Evolutionary conservation across 1,139 yeast genomes (phyloP), one percentile per base, ranked within the genome.

Genomic region (Magnusiomyces magnusii): DNA sequence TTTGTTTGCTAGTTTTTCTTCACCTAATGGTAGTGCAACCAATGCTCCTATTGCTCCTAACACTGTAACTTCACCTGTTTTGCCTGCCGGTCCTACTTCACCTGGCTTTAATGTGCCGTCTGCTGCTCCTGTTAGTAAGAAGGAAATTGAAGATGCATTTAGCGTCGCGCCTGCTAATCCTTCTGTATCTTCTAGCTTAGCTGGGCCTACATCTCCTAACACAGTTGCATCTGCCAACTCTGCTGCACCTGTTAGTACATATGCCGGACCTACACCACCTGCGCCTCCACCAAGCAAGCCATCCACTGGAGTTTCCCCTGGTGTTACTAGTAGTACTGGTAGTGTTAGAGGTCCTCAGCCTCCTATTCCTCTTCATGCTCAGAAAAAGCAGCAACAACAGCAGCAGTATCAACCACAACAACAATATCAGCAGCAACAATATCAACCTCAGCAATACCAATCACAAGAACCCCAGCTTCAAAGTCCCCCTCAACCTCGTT

Each of bases 1-100:
- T 72, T 79, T 91, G 39, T 91, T 91, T 76, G 95, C 96, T 1
- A 96, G 95, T 0, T 87, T 90, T 47, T 58, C 58, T 10, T 28
- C 57, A 1, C 53, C 56, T 7, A 54, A 52, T 5, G 52, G 23
- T 10, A 39, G 23, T 1, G 47, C 36, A 10, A 27, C 49, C 49
- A 19, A 25, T 5, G 49, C 49, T 44, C 27, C 49, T 3, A n/a
- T 13, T 9, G 36, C 36, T 9, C 36, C 36, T 31, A 31, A 31
- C 13, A 13, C 7, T 9, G 36, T 7, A 31, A 13, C 36, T 13
- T 9, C 36, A 9, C 13, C 36, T 13, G 13, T 9, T 31, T 7
- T 31, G 7, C 10, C 10, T 31, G 36, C 10, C 7, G 36, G 36
- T 13, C 13, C 13, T 31, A 7, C 36, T 9, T 31, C 36, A 31